Conservation (phyloP, 495 filamentous ascomycete genomes). For the Aspergillus incahuasiensis region DNA sequence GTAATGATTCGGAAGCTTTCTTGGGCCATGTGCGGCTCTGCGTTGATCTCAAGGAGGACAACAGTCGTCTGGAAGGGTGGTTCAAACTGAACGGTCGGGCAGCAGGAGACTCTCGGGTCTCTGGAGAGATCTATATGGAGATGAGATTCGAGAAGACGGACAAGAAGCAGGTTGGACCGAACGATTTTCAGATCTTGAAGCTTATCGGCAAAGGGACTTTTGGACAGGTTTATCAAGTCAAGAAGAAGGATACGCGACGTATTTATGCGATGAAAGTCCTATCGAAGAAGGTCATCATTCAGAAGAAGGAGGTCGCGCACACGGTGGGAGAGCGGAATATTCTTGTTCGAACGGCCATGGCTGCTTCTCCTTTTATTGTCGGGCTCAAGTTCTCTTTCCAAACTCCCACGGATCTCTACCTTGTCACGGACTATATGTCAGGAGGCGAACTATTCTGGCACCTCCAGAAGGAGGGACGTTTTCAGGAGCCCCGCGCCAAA, state of each 20-base stretch:
- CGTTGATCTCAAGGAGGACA: constrained; percentile 62
- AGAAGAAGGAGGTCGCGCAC: constrained; percentile 98
- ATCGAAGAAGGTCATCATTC: constrained; percentile 98
- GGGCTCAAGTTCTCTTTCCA: constrained; percentile 99
- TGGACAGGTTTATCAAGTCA: constrained; percentile 99
- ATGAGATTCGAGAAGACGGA: constrained; percentile 85
- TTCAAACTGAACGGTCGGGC: constrained; percentile 68
- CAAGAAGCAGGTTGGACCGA: constrained; percentile 90
- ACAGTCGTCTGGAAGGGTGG: constrained; percentile 74
- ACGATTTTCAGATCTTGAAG: constrained; percentile 92
- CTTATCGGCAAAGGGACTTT: constrained; percentile 98
- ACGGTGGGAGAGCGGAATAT: constrained; percentile 97
- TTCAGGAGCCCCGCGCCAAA: constrained; percentile 90
- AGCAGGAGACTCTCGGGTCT: constrained; percentile 63
- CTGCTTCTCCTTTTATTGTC: constrained; percentile 96
- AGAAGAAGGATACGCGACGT: constrained; percentile 90
- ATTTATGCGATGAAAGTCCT: constrained; percentile 99
- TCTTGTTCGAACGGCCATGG: constrained; percentile 88
- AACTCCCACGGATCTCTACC: constrained; percentile 90
- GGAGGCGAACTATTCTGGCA: constrained; percentile 99
- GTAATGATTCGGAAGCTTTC: constrained; percentile 80
- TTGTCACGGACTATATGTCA: constrained; percentile 99
- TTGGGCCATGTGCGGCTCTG: constrained; percentile 82
- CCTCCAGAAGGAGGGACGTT: constrained; percentile 93
- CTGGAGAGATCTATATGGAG: constrained; percentile 87